Evolutionary conservation across 228 moss, liverwort and hornwort genomes (phyloP).

Genomic region (Sphagnum fallax): DNA sequence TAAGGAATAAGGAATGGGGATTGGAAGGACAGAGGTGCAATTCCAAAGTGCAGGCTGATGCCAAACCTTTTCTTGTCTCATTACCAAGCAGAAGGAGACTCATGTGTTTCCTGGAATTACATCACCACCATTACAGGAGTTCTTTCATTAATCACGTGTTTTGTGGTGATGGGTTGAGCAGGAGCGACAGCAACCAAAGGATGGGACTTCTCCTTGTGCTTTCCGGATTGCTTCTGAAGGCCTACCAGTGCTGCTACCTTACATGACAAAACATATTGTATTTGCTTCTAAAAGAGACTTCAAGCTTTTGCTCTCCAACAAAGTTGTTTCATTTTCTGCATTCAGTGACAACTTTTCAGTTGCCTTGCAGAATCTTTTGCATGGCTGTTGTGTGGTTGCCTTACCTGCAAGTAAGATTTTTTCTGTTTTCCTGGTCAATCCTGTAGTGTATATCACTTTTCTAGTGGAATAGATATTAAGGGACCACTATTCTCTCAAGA

Average conservation of each 20-base stretch:
- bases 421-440: background rate
- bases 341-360: slow-evolving; percentile 57
- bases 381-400: slow-evolving; percentile 85
- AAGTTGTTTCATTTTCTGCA: slow-evolving; percentile 70
- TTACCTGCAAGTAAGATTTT: slow-evolving; percentile 49
- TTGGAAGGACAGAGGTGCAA: too few species aligned
- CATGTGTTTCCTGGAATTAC: too few species aligned
- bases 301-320: slow-evolving; percentile 60
- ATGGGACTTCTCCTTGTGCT: slow-evolving; percentile 52
- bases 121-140: too few species aligned
- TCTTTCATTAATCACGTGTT: too few species aligned
- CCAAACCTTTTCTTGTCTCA: too few species aligned
- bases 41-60: too few species aligned
- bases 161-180: slow-evolving; percentile 11
- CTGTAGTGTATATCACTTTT: background rate
- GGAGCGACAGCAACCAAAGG: slow-evolving; percentile 87
- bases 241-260: slow-evolving; percentile 76
- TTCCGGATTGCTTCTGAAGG: slow-evolving; percentile 98
- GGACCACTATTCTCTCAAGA: too few species aligned
- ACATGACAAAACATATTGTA: slow-evolving; percentile 96
- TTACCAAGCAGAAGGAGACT: too few species aligned
- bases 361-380: slow-evolving; percentile 57
- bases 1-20: background rate
- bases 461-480: too few species aligned
- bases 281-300: slow-evolving; percentile 65